Base-by-base conservation (phyloP, 345 rosid genomes). In the Garcia nutans region DNA sequence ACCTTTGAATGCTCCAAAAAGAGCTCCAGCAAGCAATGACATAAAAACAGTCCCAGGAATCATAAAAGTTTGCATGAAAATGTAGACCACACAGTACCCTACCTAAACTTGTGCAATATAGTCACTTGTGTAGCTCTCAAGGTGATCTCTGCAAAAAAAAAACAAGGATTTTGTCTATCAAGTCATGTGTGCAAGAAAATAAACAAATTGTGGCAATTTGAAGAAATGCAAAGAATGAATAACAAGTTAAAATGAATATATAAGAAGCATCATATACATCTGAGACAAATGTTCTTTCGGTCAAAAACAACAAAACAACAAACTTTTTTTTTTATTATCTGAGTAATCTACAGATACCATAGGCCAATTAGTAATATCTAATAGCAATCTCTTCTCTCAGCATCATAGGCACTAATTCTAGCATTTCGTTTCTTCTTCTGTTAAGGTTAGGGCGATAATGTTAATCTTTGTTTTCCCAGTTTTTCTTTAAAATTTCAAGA, bases 31-130 rank as follows among this genome's bases (percentile, higher is more conserved):
- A 79, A 95, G 97, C 79, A 95, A 83, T 12, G 97, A 89, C 97
- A 95, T 93, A 78, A 95, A 95, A 78, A 93, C 89, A 20, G 96
- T 93, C 79, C 97, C 96, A 0, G 96, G 99, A 65, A 95, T 91
- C 97, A 95, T 91, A 80, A 93, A 95, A 26, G 99, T 95, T 78
- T 95, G 97, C 97, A 95, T 93, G 84, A 89, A 93, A 28, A 95
- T 89, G 69, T 91, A 93, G 45, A 95, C 92, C 45, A 87, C 56
- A 73, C 90, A 88, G 83, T 95, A 95, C 9, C 97, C 97, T 28
- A 91, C 86, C 80, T 92, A 83, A 50, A 93, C 97, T 80, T 93
- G 97, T 47, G 86, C 54, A 1, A 97, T 91, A 76, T 95, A 93
- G 85, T 93, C 97, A 81, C 90, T 91, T 66, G 97, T 90, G 86